phyloP scores from a whole-genome alignment of 2,329 filamentous ascomycete genomes.

The Neonectria punicea region DNA sequence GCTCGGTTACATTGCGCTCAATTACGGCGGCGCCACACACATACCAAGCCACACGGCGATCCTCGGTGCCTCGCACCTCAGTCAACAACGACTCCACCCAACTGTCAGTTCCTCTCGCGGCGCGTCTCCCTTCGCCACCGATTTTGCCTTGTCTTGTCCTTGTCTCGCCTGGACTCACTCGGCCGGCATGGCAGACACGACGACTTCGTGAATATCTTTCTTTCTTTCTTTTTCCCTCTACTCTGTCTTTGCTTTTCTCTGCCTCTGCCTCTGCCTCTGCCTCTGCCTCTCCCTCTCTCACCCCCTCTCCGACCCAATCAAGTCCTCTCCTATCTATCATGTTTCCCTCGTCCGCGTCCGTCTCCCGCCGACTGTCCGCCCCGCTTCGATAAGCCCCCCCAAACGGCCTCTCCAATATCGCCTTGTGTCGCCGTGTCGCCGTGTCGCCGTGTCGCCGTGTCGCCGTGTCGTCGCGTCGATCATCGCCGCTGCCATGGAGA shows the following conservation, averaged over 20 bases:
- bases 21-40: background rate
- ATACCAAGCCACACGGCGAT: conserved; percentile 19
- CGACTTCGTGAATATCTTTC: background rate
- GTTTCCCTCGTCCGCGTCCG: conserved; percentile 7
- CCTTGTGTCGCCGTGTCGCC: conserved; percentile 25
- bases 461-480: conserved; percentile 28
- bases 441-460: conserved; percentile 26
- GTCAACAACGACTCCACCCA: conserved; percentile 14
- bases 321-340: conserved; percentile 19
- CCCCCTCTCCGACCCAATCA: background rate
- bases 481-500: conserved; percentile 39
- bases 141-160: background rate
- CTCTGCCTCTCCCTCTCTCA: background rate
- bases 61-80: conserved; percentile 13
- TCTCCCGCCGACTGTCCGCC: conserved; percentile 16
- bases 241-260: background rate
- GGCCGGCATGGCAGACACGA: conserved; percentile 9
- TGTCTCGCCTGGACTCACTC: conserved; percentile 2
- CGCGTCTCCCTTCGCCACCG: conserved; percentile 6
- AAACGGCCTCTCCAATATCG: conserved; percentile 2
- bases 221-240: background rate
- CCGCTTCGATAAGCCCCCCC: conserved; percentile 18
- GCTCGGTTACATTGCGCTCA: background rate
- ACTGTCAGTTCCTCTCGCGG: background rate
- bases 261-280: background rate